Evolutionary conservation across 2,329 filamentous ascomycete species (phyloP).

Genomic region (Fusarium nodosum): DNA sequence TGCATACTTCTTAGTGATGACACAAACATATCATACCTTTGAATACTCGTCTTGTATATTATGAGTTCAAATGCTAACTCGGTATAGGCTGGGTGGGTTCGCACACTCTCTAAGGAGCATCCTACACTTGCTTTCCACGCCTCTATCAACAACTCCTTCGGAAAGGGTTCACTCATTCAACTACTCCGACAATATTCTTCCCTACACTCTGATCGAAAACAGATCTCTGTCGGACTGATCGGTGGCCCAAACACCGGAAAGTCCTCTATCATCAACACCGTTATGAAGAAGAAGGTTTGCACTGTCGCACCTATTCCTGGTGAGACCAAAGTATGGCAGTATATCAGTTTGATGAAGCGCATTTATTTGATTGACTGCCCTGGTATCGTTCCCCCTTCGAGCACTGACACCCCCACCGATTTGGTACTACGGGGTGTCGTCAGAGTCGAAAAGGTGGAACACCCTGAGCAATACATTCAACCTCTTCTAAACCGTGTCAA

Average conservation of each 20-base stretch:
- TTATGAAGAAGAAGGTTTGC: conserved; percentile 94
- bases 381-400: conserved; percentile 92
- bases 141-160: conserved; percentile 94
- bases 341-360: conserved; percentile 93
- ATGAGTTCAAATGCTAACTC: conserved; percentile 43
- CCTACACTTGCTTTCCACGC: conserved; percentile 96
- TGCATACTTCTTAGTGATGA: conserved; percentile 98
- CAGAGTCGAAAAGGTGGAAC: conserved; percentile 94
- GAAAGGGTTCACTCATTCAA: conserved; percentile 93
- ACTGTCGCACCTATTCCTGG: conserved; percentile 94
- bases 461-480: conserved; percentile 95
- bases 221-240: conserved; percentile 92
- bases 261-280: conserved; percentile 95
- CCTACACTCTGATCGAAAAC: conserved; percentile 90
- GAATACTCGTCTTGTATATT: conserved; percentile 21
- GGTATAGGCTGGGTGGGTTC: conserved; percentile 89
- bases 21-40: conserved; percentile 74
- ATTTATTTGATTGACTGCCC: conserved; percentile 95
- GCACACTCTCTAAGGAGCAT: conserved; percentile 87
- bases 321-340: conserved; percentile 98
- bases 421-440: conserved; percentile 92
- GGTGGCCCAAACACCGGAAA: conserved; percentile 90
- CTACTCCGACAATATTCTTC: conserved; percentile 93
- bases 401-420: conserved; percentile 85
- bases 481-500: conserved; percentile 86